phyloP scores from a whole-genome alignment of 306 rosid genomes.

The Prinsepia uniflora region DNA sequence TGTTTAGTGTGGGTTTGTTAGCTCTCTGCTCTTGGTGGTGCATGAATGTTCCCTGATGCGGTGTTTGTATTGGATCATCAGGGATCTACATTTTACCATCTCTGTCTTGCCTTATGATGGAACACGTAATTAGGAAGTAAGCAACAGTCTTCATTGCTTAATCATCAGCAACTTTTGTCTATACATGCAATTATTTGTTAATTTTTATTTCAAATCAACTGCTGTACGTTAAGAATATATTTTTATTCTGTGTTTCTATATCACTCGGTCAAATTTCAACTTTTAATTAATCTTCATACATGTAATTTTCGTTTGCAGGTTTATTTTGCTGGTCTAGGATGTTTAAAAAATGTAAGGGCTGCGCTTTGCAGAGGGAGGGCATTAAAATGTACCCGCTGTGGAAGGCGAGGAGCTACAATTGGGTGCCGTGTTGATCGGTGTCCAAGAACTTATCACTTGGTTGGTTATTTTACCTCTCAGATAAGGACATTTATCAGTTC shows the following conservation, averaged over 20 bases:
- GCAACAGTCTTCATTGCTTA: constrained; percentile 10
- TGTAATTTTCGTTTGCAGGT: constrained; percentile 61
- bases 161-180: neutral
- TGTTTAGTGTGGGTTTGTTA: neutral
- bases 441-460: constrained; percentile 96
- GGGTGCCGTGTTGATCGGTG: constrained; percentile 99
- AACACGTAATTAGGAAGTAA: constrained; percentile 25
- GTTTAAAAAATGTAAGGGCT: constrained; percentile 93
- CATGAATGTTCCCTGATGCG: constrained; percentile 10
- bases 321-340: constrained; percentile 96
- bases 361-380: constrained; percentile 96
- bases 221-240: neutral
- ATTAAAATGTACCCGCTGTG: constrained; percentile 92
- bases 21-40: constrained; percentile 13
- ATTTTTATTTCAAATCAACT: neutral
- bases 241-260: constrained; percentile 1
- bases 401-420: constrained; percentile 92
- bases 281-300: constrained; percentile 10
- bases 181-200: neutral
- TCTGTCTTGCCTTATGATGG: constrained; percentile 24
- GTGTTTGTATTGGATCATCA: constrained; percentile 18
- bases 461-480: constrained; percentile 33
- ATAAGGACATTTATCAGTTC: constrained; percentile 15
- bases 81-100: constrained; percentile 19
- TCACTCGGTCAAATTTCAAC: constrained; percentile 1